Evolutionary conservation across 73 alveolate species (phyloP).

Genomic region (Urostyla sp.): DNA sequence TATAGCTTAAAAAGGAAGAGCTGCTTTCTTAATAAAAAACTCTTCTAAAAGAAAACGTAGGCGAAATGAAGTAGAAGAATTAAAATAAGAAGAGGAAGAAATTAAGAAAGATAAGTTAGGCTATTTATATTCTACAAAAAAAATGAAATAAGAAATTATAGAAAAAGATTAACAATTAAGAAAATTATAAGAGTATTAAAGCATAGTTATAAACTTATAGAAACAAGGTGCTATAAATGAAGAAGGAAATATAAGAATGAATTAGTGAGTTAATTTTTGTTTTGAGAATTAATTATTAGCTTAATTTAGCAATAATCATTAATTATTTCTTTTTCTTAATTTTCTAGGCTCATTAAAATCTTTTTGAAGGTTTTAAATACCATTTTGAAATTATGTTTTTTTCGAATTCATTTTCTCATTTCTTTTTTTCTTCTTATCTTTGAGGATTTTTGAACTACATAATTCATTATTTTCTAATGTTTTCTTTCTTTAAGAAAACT

Average conservation of each 20-base stretch:
- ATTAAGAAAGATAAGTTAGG: neutral
- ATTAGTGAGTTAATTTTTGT: neutral
- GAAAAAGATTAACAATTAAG: neutral
- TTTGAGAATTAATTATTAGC: no score
- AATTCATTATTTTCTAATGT: no score
- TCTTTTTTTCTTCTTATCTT: no score
- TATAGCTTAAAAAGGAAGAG: neutral
- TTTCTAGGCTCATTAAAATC: no score
- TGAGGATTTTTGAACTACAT: no score
- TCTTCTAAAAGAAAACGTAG: slow-evolving; percentile 3
- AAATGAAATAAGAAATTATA: neutral
- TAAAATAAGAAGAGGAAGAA: slow-evolving; percentile 2
- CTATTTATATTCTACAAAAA: no score
- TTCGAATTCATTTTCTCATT: no score
- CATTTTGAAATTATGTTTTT: neutral
- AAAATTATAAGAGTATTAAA: neutral
- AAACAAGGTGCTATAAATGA: neutral
- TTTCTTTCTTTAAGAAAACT: no score
- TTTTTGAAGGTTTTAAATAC: no score
- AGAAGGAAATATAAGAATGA: neutral
- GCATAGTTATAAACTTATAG: no score
- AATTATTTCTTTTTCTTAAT: no score
- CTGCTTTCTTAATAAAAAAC: neutral
- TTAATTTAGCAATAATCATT: no score
- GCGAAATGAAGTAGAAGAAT: neutral